Evolutionary conservation across 2,329 filamentous ascomycete genomes (phyloP).

Genomic region (Esteya vermicola): DNA sequence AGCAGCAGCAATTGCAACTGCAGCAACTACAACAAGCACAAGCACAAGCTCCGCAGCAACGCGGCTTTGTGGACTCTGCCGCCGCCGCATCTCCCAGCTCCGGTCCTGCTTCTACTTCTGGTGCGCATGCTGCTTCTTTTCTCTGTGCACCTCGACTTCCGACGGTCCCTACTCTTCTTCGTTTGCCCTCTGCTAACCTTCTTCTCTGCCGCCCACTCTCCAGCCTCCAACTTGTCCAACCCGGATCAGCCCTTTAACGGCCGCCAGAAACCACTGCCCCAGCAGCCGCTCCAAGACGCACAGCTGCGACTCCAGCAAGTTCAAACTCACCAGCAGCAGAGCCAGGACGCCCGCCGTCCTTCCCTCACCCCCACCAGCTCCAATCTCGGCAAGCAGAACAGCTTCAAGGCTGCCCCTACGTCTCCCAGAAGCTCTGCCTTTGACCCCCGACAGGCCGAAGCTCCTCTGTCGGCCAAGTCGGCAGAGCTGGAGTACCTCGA

Average conservation of each 20-base stretch:
- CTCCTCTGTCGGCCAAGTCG: conserved; percentile 12
- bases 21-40: conserved; percentile 15
- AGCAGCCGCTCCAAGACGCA: conserved; percentile 7
- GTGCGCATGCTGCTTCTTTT: conserved; percentile 1
- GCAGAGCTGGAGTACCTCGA: conserved; percentile 28
- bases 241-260: conserved; percentile 7
- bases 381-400: conserved; percentile 13
- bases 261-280: conserved; percentile 3
- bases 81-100: conserved; percentile 6
- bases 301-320: conserved; percentile 10
- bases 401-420: conserved; percentile 15
- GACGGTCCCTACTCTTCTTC: neutral
- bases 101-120: conserved; percentile 7
- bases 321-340: conserved; percentile 16
- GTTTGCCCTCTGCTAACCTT: neutral
- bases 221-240: conserved; percentile 8
- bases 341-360: conserved; percentile 14
- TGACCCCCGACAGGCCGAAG: conserved; percentile 6
- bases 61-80: conserved; percentile 33
- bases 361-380: conserved; percentile 12
- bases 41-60: conserved; percentile 11
- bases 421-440: conserved; percentile 1
- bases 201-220: neutral
- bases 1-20: conserved; percentile 16
- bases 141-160: neutral